Base-by-base conservation (phyloP, 352 stramenopile species). In the Globisporangium mamillatum region DNA sequence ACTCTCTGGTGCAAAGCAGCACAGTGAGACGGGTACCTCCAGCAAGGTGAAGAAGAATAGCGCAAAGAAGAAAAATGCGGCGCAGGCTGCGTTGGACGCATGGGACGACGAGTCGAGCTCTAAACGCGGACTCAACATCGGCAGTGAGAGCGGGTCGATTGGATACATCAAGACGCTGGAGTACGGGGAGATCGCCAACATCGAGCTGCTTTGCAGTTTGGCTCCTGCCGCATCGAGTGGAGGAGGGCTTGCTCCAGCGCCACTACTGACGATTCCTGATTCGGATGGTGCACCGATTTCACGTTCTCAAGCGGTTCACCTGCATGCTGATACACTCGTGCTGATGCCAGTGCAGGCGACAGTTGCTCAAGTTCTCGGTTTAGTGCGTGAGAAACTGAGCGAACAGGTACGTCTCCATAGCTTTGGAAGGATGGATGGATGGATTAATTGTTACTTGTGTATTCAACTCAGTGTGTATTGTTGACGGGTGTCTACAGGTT, bases 181-280 rank as follows among this genome's bases (percentile, higher is more conserved):
- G 66, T 90, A 88, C 54, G 80, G 81, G 0, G 72, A 82, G 10
- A 81, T 92, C 34, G 66, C 73, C 0, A 81, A 78, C 18, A 24
- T 90, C 1, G 72, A 88, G 44, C 25, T 92, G 25, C 69, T 92
- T 4, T 63, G 76, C 2, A 77, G 68, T 66, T 69, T 92, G 7
- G 66, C 75, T 0, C 67, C 75, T 3, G 20, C 72, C 22, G 46
- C 48, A 22, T 59, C 27, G 55, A 60, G 27, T 60, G 55, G 12
- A 32, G 53, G 20, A 38, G 67, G 20, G 14, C 34, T 32, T 14
- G 44, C 53, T 32, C 16, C 60, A 44, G 66, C 78, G 3, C 79
- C 76, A 1, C 61, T 79, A n/a, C 36, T 87, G 60, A 75, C 70
- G 20, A 75, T 88, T 60, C 74, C 80, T 4, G 12, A 25, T 3